Evolutionary conservation across 345 rosid species (phyloP).

Genomic region (Gossypium herbaceum): DNA sequence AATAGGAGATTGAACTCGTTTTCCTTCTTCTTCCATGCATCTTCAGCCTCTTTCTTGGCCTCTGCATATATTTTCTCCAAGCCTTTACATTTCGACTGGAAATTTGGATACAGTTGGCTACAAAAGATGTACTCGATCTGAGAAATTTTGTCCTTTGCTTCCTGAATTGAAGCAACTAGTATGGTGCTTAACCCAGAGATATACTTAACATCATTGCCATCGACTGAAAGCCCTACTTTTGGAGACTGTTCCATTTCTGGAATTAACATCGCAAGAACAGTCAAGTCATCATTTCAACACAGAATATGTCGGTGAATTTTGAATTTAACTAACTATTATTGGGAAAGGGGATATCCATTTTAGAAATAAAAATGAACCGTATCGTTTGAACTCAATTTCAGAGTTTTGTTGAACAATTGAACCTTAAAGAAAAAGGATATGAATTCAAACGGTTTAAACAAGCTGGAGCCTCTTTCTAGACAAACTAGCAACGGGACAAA

Average conservation of each 20-base stretch:
- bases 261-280: not conserved
- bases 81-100: conserved; percentile 51
- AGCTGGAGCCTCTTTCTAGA: not conserved
- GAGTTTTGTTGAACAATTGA: not conserved
- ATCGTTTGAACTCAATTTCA: not conserved
- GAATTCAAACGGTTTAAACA: not conserved
- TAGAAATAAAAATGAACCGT: not conserved
- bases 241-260: conserved; percentile 17
- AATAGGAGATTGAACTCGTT: conserved; percentile 36
- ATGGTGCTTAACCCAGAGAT: conserved; percentile 65
- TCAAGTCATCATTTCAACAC: not conserved
- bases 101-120: conserved; percentile 69
- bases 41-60: conserved; percentile 51
- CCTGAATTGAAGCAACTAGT: conserved; percentile 84
- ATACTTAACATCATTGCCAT: conserved; percentile 43
- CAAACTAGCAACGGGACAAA: not conserved
- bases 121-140: conserved; percentile 92
- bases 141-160: conserved; percentile 81
- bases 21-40: conserved; percentile 54
- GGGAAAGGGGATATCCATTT: not conserved
- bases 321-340: not conserved
- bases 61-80: conserved; percentile 48
- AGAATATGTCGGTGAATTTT: not conserved
- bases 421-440: not conserved
- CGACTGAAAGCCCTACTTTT: conserved; percentile 20